Evolutionary conservation across 2,329 filamentous ascomycete species (phyloP).

Genomic region (Emmonsia crescens): DNA sequence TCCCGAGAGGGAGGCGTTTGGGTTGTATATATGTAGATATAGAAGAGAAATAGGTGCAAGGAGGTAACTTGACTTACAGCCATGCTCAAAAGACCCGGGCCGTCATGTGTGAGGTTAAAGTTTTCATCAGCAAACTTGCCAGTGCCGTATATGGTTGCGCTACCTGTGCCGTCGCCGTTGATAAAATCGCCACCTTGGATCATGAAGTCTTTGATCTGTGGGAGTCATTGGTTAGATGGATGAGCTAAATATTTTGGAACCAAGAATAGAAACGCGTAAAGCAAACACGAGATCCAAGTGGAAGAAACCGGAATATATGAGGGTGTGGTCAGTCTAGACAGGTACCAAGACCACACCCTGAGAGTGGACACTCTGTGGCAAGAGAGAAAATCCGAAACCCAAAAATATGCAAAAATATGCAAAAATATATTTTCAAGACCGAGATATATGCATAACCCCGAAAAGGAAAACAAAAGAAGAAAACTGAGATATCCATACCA

Average conservation of each 20-base stretch:
- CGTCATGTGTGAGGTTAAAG: constrained; percentile 67
- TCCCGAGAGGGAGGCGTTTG: background rate
- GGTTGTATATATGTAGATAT: background rate
- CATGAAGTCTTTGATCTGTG: constrained; percentile 90
- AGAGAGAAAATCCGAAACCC: background rate
- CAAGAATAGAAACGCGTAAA: background rate
- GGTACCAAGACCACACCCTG: too few species aligned
- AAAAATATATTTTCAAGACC: background rate
- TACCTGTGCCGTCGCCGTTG: constrained; percentile 84
- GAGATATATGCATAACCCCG: background rate
- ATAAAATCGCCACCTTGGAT: constrained; percentile 94
- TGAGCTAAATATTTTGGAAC: background rate
- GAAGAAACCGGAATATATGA: too few species aligned
- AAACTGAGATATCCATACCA: constrained; percentile 42
- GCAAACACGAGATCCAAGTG: background rate
- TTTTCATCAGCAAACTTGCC: constrained; percentile 85
- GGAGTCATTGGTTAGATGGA: background rate
- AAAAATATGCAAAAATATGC: background rate
- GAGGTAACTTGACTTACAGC: constrained; percentile 51
- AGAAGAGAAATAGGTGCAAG: background rate
- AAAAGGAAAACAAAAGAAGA: background rate
- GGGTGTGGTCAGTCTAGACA: too few species aligned
- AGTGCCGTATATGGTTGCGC: constrained; percentile 75
- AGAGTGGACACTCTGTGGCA: background rate
- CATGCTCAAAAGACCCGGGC: constrained; percentile 79